phyloP scores from a whole-genome alignment of 2,329 filamentous ascomycete species.

The Hypoxylon sp. region DNA sequence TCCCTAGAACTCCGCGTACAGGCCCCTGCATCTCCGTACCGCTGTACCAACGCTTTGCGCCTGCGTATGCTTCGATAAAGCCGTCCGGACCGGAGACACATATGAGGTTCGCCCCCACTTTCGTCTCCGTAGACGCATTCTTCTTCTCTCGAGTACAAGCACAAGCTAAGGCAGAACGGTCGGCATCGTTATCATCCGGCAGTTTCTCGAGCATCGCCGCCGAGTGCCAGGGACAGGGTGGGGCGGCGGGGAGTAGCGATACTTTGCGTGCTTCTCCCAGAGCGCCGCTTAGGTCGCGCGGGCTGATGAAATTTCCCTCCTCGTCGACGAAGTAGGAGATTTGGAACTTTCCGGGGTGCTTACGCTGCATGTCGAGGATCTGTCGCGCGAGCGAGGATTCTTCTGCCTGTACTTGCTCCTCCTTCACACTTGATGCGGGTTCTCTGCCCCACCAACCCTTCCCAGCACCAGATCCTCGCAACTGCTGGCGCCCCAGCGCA shows the following conservation, averaged over 20 bases:
- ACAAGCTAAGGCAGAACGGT: constrained; percentile 41
- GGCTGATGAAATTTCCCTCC: constrained; percentile 77
- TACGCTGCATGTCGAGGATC: constrained; percentile 72
- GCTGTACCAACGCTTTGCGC: constrained; percentile 81
- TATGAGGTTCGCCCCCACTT: constrained; percentile 73
- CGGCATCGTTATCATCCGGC: constrained; percentile 50
- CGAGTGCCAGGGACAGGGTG: constrained; percentile 52
- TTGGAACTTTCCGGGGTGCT: constrained; percentile 68
- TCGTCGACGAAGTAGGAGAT: constrained; percentile 88
- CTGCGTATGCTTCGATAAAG: constrained; percentile 85
- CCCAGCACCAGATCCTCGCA: not conserved
- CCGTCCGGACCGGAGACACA: constrained; percentile 92
- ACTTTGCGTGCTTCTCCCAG: constrained; percentile 40
- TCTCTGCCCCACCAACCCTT: constrained; percentile 16
- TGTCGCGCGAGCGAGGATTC: constrained; percentile 58
- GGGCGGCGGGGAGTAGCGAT: constrained; percentile 42
- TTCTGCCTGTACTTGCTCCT: constrained; percentile 33
- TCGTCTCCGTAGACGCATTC: constrained; percentile 33
- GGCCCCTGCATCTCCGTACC: constrained; percentile 82
- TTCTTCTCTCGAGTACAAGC: constrained; percentile 48
- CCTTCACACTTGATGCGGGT: constrained; percentile 42
- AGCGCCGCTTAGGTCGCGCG: constrained; percentile 61
- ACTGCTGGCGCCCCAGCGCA: constrained; percentile 67
- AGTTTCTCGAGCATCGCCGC: constrained; percentile 41
- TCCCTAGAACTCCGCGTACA: constrained; percentile 76